Percentiles rank a stretch among this genome's conserved stretches.
phyloP scores from a whole-genome alignment of 1,139 yeast species.

The Debaryomyces subglobosus region DNA sequence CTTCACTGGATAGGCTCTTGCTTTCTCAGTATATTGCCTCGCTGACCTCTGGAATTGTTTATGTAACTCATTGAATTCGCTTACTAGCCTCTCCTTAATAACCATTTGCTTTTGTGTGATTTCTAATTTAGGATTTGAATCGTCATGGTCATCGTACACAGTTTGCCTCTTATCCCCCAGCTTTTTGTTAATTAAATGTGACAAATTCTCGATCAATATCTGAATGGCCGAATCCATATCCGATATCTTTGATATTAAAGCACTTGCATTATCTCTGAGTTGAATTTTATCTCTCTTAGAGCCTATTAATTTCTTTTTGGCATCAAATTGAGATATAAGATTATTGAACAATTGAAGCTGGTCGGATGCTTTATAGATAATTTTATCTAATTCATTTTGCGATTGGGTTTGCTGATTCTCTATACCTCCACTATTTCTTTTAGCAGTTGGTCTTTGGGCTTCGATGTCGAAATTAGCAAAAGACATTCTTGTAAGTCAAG shows the following conservation, averaged over 20 bases:
- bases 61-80: conserved; percentile 42
- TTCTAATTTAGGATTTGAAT: conserved; percentile 16
- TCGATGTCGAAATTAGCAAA: conserved; percentile 62
- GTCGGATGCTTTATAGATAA: conserved; percentile 38
- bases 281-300: conserved; percentile 52
- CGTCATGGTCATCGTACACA: conserved; percentile 11
- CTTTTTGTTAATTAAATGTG: conserved; percentile 38
- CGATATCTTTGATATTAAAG: conserved; percentile 27
- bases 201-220: conserved; percentile 32
- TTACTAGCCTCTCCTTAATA: conserved; percentile 41
- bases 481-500: conserved; percentile 45
- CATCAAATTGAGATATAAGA: conserved; percentile 51
- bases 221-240: conserved; percentile 39
- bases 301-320: conserved; percentile 54
- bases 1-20: conserved; percentile 26
- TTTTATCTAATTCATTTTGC: conserved; percentile 33
- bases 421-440: background rate
- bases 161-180: conserved; percentile 14
- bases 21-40: conserved; percentile 36
- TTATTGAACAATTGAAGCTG: conserved; percentile 55
- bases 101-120: conserved; percentile 43
- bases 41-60: conserved; percentile 35
- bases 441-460: conserved; percentile 43
- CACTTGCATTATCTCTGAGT: conserved; percentile 45
- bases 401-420: conserved; percentile 1